A percentile compares a stretch with the other conserved stretches of the same genome.
Conservation (phyloP, 2,329 filamentous ascomycete genomes). For the Calonectria hongkongensis region DNA sequence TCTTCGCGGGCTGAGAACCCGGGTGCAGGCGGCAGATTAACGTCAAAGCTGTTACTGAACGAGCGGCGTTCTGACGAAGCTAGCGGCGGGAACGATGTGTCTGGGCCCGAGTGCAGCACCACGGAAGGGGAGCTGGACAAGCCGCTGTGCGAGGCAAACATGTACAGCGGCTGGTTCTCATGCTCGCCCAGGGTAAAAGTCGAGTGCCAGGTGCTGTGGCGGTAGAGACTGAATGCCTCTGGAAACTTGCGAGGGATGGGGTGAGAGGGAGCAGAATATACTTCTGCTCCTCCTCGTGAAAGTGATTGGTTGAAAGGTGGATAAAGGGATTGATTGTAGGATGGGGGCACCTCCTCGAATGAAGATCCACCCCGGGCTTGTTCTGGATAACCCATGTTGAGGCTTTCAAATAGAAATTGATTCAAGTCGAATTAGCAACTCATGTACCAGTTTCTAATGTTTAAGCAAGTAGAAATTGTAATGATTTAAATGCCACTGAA, state of each 20-base stretch:
- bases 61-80: slow-evolving; percentile 46
- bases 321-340: slow-evolving; percentile 39
- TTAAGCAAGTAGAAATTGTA: not conserved
- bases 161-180: slow-evolving; percentile 47
- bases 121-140: slow-evolving; percentile 43
- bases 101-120: slow-evolving; percentile 51
- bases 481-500: no score
- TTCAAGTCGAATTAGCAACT: not conserved
- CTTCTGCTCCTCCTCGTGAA: slow-evolving; percentile 10
- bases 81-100: slow-evolving; percentile 40
- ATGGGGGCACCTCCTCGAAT: slow-evolving; percentile 38
- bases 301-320: slow-evolving; percentile 17
- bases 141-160: slow-evolving; percentile 42
- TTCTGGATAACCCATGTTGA: slow-evolving; percentile 28
- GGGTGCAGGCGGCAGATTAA: slow-evolving; percentile 46
- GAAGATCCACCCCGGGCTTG: slow-evolving; percentile 17
- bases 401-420: not conserved
- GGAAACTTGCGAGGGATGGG: slow-evolving; percentile 46
- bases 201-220: slow-evolving; percentile 20
- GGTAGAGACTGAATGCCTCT: slow-evolving; percentile 49
- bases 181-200: slow-evolving; percentile 47
- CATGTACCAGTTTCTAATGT: not conserved
- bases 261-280: not conserved
- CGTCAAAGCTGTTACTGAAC: slow-evolving; percentile 45
- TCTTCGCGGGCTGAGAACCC: slow-evolving; percentile 44